phyloP scores from a whole-genome alignment of 495 filamentous ascomycete species.

The Zalerion maritima region DNA sequence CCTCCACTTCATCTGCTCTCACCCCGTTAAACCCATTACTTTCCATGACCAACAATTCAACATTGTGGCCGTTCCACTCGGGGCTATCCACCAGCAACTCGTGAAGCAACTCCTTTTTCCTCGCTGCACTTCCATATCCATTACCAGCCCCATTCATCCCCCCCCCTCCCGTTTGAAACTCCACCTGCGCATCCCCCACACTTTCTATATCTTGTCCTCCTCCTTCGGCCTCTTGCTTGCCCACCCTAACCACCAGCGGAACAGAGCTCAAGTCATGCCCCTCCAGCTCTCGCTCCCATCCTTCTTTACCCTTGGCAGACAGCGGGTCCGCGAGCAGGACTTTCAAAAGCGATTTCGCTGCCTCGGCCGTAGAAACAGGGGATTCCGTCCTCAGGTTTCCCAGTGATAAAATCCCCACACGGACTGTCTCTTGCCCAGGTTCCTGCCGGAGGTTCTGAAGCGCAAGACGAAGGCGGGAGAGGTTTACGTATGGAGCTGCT shows the following conservation, averaged over 20 bases:
- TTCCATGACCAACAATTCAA: slow-evolving; percentile 66
- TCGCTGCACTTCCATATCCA: too few relatives aligned
- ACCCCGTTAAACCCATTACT: slow-evolving; percentile 30
- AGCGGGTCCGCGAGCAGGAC: slow-evolving; percentile 70
- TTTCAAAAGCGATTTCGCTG: slow-evolving; percentile 45
- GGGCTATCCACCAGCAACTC: slow-evolving; percentile 49
- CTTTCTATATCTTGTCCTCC: too few relatives aligned
- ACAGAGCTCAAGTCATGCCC: slow-evolving; percentile 21
- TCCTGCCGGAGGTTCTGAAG: slow-evolving; percentile 58
- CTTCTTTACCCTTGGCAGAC: slow-evolving; percentile 34
- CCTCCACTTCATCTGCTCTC: slow-evolving; percentile 25
- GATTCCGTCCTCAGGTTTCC: slow-evolving; percentile 19
- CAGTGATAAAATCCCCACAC: slow-evolving; percentile 48
- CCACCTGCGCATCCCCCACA: too few relatives aligned
- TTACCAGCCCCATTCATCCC: too few relatives aligned
- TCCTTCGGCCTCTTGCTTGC: slow-evolving; percentile 8
- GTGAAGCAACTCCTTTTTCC: slow-evolving; percentile 21
- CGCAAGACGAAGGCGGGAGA: slow-evolving; percentile 67
- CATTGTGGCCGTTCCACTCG: slow-evolving; percentile 46
- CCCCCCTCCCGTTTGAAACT: too few relatives aligned
- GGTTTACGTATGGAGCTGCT: slow-evolving; percentile 51
- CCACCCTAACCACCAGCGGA: slow-evolving; percentile 33
- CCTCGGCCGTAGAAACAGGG: too few relatives aligned
- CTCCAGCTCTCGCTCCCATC: slow-evolving; percentile 59
- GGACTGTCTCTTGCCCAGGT: slow-evolving; percentile 43